Conservation (phyloP, 2,329 filamentous ascomycete species). For the Colletotrichum sp. region DNA sequence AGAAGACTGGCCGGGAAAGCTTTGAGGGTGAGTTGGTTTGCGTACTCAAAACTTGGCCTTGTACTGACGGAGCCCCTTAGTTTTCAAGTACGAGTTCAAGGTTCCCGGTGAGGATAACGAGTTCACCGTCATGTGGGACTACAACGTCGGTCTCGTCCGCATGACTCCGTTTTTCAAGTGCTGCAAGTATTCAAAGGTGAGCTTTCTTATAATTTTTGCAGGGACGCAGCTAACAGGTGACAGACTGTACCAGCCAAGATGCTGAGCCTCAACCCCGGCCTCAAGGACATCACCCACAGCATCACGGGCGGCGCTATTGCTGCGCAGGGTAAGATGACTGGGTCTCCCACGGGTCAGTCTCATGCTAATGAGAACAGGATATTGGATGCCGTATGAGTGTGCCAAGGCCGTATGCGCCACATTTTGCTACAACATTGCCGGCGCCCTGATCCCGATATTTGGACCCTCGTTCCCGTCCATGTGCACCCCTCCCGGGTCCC, state of each 20-base stretch:
- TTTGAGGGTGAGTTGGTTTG: constrained; percentile 75
- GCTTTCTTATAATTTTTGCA: neutral
- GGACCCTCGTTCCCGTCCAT: constrained; percentile 77
- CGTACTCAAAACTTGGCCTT: neutral
- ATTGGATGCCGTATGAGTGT: constrained; percentile 93
- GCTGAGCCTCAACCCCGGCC: constrained; percentile 76
- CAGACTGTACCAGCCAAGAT: constrained; percentile 91
- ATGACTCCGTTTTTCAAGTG: constrained; percentile 97
- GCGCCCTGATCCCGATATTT: constrained; percentile 88
- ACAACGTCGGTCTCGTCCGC: constrained; percentile 90
- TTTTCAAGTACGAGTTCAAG: constrained; percentile 84
- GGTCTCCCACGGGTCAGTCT: neutral
- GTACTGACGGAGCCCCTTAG: constrained; percentile 45
- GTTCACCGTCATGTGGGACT: constrained; percentile 94
- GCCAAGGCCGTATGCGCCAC: constrained; percentile 87
- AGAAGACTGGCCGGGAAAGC: constrained; percentile 84
- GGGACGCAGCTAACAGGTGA: constrained; percentile 3
- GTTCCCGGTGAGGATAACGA: constrained; percentile 68
- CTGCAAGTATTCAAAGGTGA: constrained; percentile 80
- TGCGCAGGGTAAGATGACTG: constrained; percentile 74
- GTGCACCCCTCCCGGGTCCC: constrained; percentile 69
- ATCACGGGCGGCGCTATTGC: constrained; percentile 91
- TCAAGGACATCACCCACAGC: constrained; percentile 89
- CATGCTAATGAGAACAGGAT: constrained; percentile 61
- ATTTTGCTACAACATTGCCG: constrained; percentile 86